Conservation (phyloP, 2,329 filamentous ascomycete genomes). For the Colletotrichum graminicola region DNA sequence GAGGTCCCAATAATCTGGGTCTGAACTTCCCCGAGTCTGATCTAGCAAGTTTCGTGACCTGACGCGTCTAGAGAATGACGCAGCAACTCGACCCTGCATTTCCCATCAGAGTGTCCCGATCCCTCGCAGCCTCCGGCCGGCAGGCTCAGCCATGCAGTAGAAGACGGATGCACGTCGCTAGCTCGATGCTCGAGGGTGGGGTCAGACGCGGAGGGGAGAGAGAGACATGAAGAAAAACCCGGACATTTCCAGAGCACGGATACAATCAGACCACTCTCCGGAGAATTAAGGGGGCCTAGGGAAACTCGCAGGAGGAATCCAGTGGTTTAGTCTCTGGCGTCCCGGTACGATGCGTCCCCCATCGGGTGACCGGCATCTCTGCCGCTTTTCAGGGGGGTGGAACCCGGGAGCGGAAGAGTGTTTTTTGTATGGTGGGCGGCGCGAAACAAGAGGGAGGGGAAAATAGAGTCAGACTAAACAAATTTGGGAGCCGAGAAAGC, state of each 20-base stretch:
- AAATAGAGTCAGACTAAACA: not conserved
- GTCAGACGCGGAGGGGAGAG: not conserved
- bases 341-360: conserved; percentile 28
- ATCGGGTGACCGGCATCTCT: conserved; percentile 22
- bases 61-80: not conserved
- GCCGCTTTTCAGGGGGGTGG: not conserved
- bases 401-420: not conserved
- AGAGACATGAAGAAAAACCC: not conserved
- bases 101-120: not conserved
- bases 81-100: not conserved
- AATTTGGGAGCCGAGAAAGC: conserved; percentile 30
- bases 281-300: not conserved
- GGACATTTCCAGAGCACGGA: not conserved
- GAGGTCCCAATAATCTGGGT: not conserved
- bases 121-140: not conserved
- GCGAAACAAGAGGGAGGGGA: not conserved
- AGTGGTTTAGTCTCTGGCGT: not conserved
- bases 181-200: not conserved
- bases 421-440: conserved; percentile 1
- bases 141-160: conserved; percentile 1
- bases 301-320: conserved; percentile 1
- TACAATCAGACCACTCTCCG: not conserved
- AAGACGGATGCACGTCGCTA: not conserved
- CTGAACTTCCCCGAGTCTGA: not conserved
- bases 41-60: not conserved